phyloP scores from a whole-genome alignment of 768 basidiomycete species.

The Mycena polygramma region DNA sequence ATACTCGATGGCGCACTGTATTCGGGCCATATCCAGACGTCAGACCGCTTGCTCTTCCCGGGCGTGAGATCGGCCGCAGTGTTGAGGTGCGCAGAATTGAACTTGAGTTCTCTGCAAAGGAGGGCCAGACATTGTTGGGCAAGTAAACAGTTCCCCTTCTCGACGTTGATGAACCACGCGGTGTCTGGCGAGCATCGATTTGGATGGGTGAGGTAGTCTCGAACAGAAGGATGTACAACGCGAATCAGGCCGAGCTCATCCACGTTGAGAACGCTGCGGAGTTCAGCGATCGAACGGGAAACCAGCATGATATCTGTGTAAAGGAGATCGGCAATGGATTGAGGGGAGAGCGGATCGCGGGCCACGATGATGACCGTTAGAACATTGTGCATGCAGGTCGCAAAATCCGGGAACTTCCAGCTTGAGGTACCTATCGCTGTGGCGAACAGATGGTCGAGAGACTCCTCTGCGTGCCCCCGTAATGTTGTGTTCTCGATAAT shows the following conservation, averaged over 20 bases:
- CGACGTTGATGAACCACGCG: not conserved
- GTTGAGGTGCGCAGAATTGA: too few relatives aligned
- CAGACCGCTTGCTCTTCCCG: too few relatives aligned
- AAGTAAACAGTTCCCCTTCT: not conserved
- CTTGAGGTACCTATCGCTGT: not conserved
- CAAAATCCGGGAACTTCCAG: not conserved
- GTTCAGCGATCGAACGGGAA: not conserved
- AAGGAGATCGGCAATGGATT: slow-evolving; percentile 1
- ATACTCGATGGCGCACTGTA: too few relatives aligned
- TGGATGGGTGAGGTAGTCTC: not conserved
- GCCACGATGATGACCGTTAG: not conserved
- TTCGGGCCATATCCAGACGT: too few relatives aligned
- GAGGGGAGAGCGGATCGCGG: not conserved
- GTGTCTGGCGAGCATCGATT: not conserved
- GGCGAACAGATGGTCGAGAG: slow-evolving; percentile 2
- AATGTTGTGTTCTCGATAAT: not conserved
- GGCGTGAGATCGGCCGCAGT: too few relatives aligned
- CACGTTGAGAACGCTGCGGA: not conserved
- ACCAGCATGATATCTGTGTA: not conserved
- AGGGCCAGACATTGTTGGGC: not conserved
- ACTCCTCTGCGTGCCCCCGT: not conserved
- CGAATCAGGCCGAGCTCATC: not conserved
- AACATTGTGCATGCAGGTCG: not conserved
- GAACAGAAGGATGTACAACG: not conserved
- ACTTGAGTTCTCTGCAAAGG: not conserved